Conservation (phyloP, 2,329 filamentous ascomycete species). For the Tolypocladium sp. region DNA sequence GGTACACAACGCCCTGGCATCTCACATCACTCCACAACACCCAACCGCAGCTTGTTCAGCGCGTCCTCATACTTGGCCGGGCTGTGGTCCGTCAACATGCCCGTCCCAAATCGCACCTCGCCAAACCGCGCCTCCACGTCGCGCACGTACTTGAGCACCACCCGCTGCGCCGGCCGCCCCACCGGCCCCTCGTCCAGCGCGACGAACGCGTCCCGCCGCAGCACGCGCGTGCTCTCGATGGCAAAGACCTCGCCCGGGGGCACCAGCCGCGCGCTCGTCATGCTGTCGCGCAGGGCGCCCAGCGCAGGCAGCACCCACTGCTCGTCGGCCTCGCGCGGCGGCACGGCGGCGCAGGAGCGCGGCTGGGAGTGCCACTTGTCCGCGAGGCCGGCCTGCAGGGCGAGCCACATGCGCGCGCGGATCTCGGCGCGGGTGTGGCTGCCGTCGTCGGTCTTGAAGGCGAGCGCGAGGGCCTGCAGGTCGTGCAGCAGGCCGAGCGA, state of each 20-base stretch:
- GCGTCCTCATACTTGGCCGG: constrained; percentile 65
- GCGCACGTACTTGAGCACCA: constrained; percentile 60
- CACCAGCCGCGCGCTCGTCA: constrained; percentile 61
- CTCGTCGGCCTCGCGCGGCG: constrained; percentile 45
- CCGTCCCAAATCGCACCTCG: constrained; percentile 61
- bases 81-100: constrained; percentile 69
- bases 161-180: constrained; percentile 57
- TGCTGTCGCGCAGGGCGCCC: constrained; percentile 54
- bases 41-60: constrained; percentile 48
- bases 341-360: constrained; percentile 7
- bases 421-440: constrained; percentile 52
- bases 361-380: constrained; percentile 39
- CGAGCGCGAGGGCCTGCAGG: constrained; percentile 60
- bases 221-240: constrained; percentile 57
- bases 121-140: constrained; percentile 63
- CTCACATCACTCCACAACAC: constrained; percentile 26
- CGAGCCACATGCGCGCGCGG: constrained; percentile 55
- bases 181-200: constrained; percentile 36
- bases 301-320: constrained; percentile 62
- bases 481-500: constrained; percentile 68
- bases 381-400: constrained; percentile 51
- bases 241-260: constrained; percentile 71
- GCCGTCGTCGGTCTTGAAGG: constrained; percentile 64
- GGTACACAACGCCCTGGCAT: background rate
- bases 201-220: constrained; percentile 57